Evolutionary conservation across 257 asterid species (phyloP).

Genomic region (Solanum ahanhuiri): DNA sequence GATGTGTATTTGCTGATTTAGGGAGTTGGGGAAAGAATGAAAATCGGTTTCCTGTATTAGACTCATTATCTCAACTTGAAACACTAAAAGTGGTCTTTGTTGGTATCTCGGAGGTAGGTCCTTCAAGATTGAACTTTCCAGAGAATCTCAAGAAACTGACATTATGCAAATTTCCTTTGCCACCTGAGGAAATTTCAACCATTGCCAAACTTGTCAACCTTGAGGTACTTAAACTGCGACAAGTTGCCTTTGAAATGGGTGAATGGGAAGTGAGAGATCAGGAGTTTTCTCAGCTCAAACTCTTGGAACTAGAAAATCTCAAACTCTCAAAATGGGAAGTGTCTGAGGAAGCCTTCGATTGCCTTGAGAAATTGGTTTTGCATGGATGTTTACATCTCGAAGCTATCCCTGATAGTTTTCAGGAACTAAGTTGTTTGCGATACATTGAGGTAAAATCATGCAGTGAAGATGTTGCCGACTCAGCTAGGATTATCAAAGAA

Average conservation of each 20-base stretch:
- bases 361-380: not conserved
- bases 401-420: not conserved
- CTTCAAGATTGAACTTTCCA: not conserved
- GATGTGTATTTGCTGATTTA: not conserved
- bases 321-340: not conserved
- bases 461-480: not conserved
- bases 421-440: not conserved
- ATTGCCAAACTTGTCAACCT: not conserved
- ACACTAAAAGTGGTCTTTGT: not conserved
- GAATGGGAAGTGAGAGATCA: not conserved
- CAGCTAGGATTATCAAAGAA: not conserved
- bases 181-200: not conserved
- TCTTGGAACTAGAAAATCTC: not conserved
- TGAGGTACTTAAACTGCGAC: not conserved
- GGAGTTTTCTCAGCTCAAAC: not conserved
- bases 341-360: not conserved
- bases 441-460: not conserved
- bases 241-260: not conserved
- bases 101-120: not conserved
- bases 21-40: not conserved
- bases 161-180: not conserved
- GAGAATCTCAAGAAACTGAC: not conserved
- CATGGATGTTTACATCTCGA: not conserved
- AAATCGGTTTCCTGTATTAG: not conserved
- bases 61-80: not conserved